A percentile compares a stretch with the other conserved stretches of the same genome.
Conservation (phyloP, 768 basidiomycete species). For the Psilocybe subaeruginosa region DNA sequence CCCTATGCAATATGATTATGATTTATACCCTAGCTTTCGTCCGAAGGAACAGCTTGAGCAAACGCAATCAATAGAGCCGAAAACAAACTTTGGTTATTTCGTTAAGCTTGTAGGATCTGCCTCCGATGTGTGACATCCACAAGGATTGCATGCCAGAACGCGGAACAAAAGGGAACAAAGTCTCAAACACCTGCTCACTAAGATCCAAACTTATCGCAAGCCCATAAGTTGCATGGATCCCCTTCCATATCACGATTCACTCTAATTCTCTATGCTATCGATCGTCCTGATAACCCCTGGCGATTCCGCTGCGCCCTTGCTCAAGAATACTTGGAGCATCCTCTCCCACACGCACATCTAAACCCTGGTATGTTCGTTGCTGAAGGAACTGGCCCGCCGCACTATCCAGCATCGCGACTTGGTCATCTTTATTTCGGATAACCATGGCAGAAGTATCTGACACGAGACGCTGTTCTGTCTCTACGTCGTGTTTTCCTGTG, state of each 20-base stretch:
- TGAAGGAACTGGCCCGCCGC: constrained; percentile 82
- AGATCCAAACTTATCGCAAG: background rate
- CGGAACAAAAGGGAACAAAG: no score
- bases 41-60: background rate
- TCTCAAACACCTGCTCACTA: background rate
- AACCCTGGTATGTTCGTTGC: constrained; percentile 74
- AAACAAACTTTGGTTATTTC: no score
- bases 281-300: constrained; percentile 80
- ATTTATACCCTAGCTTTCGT: background rate
- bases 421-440: constrained; percentile 64
- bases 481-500: background rate
- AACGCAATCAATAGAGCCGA: no score
- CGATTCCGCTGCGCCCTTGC: constrained; percentile 89
- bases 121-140: no score
- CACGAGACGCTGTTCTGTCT: constrained; percentile 12
- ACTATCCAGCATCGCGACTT: constrained; percentile 63
- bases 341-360: constrained; percentile 77
- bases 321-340: constrained; percentile 83
- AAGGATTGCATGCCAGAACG: no score
- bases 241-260: background rate
- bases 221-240: background rate
- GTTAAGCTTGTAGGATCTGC: no score
- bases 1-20: background rate
- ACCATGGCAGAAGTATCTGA: constrained; percentile 45
- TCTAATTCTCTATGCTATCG: constrained; percentile 22